These are phyloP conservation scores for Fragosphaeria purpurea DNA, from an alignment of 2,329 filamentous ascomycete species.

Conservation along the genomic window DNA sequence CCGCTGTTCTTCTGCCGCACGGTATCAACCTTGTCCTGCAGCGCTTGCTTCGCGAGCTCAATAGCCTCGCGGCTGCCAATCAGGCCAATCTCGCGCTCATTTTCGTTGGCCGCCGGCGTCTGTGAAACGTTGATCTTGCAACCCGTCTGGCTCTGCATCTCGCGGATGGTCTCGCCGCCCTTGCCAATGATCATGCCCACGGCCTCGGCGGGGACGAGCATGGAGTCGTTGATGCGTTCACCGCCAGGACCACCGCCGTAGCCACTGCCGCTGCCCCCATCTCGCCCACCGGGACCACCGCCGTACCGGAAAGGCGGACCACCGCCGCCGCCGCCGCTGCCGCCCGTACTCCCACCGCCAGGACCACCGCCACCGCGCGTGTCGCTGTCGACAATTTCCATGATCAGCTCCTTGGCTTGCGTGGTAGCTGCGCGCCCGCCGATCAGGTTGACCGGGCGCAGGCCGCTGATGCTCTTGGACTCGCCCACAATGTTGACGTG, in stretches of 20 bases:
- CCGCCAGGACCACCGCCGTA: conserved; percentile 31
- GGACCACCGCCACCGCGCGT: conserved; percentile 41
- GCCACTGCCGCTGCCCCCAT: conserved; percentile 29
- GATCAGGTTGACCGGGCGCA: conserved; percentile 84
- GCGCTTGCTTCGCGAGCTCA: conserved; percentile 68
- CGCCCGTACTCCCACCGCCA: conserved; percentile 13
- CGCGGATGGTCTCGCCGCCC: conserved; percentile 85
- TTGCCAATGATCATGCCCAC: conserved; percentile 97
- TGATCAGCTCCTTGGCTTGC: conserved; percentile 74
- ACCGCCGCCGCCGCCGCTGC: conserved; percentile 16
- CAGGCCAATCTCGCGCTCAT: conserved; percentile 76
- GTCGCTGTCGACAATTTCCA: conserved; percentile 92
- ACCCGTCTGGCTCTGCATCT: conserved; percentile 78
- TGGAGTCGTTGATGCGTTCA: conserved; percentile 72
- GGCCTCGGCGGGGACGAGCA: conserved; percentile 79
- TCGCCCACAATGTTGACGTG: conserved; percentile 94
- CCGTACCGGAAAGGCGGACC: conserved; percentile 30
- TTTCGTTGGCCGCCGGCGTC: conserved; percentile 64
- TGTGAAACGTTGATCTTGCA: conserved; percentile 94
- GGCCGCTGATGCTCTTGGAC: conserved; percentile 82
- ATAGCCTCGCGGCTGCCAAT: conserved; percentile 72
- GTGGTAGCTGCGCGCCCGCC: conserved; percentile 65
- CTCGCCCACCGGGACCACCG: conserved; percentile 25
- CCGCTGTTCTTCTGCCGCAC: conserved; percentile 52
- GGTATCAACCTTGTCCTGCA: conserved; percentile 85